Conservation (phyloP, 192 early-diverging fungal genomes). For the Coemansia sp. region DNA sequence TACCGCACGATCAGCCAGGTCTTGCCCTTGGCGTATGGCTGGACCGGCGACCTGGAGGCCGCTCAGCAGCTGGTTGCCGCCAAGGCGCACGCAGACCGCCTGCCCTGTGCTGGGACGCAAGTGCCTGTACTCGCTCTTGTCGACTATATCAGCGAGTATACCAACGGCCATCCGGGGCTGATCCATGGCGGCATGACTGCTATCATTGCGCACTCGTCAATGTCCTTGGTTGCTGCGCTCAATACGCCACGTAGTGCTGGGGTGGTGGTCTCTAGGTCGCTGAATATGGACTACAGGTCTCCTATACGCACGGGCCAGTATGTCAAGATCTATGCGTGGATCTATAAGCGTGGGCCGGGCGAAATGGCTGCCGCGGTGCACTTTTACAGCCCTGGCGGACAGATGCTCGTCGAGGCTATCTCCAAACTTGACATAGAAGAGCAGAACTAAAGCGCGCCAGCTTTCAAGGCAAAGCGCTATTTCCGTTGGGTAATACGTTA, state of each 20-base stretch:
- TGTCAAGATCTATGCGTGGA: conserved; percentile 50
- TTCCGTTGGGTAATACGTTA: background rate
- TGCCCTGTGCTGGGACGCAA: conserved; percentile 7
- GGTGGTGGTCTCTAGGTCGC: conserved; percentile 13
- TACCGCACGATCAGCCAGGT: conserved; percentile 25
- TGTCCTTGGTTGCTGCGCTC: conserved; percentile 33
- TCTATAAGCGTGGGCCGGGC: conserved; percentile 11
- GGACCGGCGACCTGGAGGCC: conserved; percentile 8
- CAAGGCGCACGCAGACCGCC: conserved; percentile 14
- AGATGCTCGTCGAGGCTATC: conserved; percentile 38
- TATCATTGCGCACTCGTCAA: conserved; percentile 30
- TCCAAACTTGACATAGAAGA: conserved; percentile 15
- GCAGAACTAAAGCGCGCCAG: background rate
- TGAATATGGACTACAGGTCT: conserved; percentile 50
- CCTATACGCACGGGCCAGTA: conserved; percentile 34
- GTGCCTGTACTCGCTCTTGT: conserved; percentile 36
- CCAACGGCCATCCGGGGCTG: conserved; percentile 35
- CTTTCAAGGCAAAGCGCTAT: background rate
- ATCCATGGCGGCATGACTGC: conserved; percentile 52
- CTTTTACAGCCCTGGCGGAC: conserved; percentile 20
- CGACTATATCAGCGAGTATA: conserved; percentile 38
- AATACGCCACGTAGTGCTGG: conserved; percentile 15
- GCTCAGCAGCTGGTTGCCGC: conserved; percentile 13
- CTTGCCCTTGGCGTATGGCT: conserved; percentile 29
- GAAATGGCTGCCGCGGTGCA: conserved; percentile 23